Conservation (phyloP, 2,329 filamentous ascomycete species). For the Eutypa lata region DNA sequence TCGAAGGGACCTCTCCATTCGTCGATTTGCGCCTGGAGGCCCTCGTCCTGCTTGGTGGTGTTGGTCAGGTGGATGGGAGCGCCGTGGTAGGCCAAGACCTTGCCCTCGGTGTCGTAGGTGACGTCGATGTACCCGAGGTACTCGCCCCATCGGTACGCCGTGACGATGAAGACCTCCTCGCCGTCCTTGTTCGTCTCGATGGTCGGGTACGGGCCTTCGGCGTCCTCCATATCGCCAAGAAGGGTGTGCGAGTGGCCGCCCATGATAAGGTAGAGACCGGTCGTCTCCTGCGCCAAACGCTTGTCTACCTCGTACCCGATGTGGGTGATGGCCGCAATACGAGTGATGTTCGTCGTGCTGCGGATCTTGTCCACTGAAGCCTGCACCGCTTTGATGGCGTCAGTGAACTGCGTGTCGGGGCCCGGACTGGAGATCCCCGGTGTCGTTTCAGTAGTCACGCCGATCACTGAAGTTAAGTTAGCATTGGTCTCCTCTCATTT, state of each 20-base stretch:
- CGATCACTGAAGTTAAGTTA: constrained; percentile 57
- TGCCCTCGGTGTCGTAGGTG: constrained; percentile 58
- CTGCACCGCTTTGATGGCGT: constrained; percentile 57
- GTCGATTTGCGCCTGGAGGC: constrained; percentile 55
- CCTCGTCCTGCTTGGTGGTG: constrained; percentile 52
- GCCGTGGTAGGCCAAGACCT: constrained; percentile 60
- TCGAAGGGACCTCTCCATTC: constrained; percentile 61
- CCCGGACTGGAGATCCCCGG: constrained; percentile 57
- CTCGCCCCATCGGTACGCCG: constrained; percentile 66
- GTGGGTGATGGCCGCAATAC: constrained; percentile 65
- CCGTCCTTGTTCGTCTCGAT: constrained; percentile 58
- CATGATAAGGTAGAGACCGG: constrained; percentile 66
- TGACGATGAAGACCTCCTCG: constrained; percentile 67
- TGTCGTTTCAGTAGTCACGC: constrained; percentile 60
- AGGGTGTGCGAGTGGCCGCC: constrained; percentile 39
- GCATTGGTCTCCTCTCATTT: background rate
- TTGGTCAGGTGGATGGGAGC: constrained; percentile 64
- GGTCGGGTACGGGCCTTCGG: constrained; percentile 61
- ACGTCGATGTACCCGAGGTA: constrained; percentile 67
- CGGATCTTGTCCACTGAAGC: constrained; percentile 60
- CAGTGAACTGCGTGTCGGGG: constrained; percentile 54
- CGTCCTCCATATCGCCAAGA: constrained; percentile 56
- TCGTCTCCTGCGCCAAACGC: constrained; percentile 56
- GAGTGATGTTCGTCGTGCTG: constrained; percentile 58
- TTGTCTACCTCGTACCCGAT: constrained; percentile 65